phyloP scores from a whole-genome alignment of 495 filamentous ascomycete genomes.

The Haplographium delicatum region DNA sequence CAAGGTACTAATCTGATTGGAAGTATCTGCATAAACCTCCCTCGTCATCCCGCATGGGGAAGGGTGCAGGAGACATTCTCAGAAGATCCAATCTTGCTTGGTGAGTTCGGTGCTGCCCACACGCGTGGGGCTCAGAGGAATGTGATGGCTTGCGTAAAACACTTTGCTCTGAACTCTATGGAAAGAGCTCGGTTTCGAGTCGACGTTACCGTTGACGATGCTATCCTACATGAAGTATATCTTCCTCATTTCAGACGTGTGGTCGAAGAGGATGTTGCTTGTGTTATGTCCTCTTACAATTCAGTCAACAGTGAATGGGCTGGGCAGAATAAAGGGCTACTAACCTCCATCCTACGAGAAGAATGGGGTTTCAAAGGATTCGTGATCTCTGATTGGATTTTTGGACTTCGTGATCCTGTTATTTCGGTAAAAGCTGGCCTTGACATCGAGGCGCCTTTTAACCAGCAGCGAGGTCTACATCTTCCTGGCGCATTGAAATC shows the following conservation, averaged over 20 bases:
- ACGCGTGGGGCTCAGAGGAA: conserved; percentile 63
- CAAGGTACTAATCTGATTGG: conserved; percentile 18
- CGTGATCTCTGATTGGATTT: conserved; percentile 56
- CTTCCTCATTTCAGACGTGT: conserved; percentile 65
- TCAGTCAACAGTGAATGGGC: conserved; percentile 64
- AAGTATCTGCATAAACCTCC: conserved; percentile 46
- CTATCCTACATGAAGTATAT: conserved; percentile 73
- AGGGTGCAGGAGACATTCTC: conserved; percentile 69
- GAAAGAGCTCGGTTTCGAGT: conserved; percentile 66
- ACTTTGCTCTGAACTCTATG: conserved; percentile 77
- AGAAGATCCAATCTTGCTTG: conserved; percentile 68
- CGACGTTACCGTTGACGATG: conserved; percentile 57
- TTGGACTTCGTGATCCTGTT: conserved; percentile 18
- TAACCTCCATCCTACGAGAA: conserved; percentile 59
- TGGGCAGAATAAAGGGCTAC: conserved; percentile 55
- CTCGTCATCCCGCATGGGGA: conserved; percentile 66
- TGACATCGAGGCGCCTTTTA: conserved; percentile 26
- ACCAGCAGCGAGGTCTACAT: conserved; percentile 8
- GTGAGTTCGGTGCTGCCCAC: conserved; percentile 56
- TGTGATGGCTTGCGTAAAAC: conserved; percentile 67
- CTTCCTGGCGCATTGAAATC: conserved; percentile 7
- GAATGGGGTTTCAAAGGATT: conserved; percentile 66
- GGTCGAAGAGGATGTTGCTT: conserved; percentile 43
- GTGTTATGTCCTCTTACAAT: conserved; percentile 56
- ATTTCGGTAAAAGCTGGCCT: conserved; percentile 18